Evolutionary conservation across 139 green algal species (phyloP), one percentile per base, ranked within the genome.

Genomic region (Astrephomene gubernaculifera): DNA sequence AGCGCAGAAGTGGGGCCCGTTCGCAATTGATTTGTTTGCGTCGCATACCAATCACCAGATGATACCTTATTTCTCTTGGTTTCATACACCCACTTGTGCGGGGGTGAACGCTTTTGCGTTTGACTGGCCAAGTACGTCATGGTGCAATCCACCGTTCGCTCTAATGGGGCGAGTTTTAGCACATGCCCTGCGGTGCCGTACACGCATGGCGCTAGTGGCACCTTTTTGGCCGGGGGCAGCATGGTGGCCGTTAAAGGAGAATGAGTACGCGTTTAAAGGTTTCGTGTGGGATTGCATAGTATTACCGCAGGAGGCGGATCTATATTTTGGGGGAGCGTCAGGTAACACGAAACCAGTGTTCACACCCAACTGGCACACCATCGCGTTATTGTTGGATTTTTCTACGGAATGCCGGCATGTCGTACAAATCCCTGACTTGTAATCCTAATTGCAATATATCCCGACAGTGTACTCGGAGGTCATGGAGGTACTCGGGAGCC

Each of bases 41-140:
- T 70, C 73, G 0, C 9, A 52, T 33, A 71, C 31, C 4, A 82
- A 49, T 52, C 31, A 69, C 36, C 52, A 71, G 8, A 10, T 70
- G 33, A 31, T 4, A 9, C 53, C 36, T 2, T 82, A 82, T 25
- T 82, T 39, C 33, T 41, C 33, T 17, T 52, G 24, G 2, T 54
- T 45, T 35, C 35, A 52, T n/a, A 57, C 52, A 8, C 73, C 73
- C 3, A 29, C 4, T 3, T 64, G 43, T 6, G 36, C 35, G 2
- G 73, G 73, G 4, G 52, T 82, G 4, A 52, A 82, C 33, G 53
- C 73, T 4, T 82, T 82, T 54, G 52, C 52, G 2, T 41, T 49
- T 7, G 17, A 82, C 1, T 82, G 73, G 73, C 57, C 57, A 24
- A 33, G 12, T 12, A 44, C n/a, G 7, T 24, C 8, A 4, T 71